Evolutionary conservation across 306 rosid species (phyloP).

Genomic region (Quercus gilva): DNA sequence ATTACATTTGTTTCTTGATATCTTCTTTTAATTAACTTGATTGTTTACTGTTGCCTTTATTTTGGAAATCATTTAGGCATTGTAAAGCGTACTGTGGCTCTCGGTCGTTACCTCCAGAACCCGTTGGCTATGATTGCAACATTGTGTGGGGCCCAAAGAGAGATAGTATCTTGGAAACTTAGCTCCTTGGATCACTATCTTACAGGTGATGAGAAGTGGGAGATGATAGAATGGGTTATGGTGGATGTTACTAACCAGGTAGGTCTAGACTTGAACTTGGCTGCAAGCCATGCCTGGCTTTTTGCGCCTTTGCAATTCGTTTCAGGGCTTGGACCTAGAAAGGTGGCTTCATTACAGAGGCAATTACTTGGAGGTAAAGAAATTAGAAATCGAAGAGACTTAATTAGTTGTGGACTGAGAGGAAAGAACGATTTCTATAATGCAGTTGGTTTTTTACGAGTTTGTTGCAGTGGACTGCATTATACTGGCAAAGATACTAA

Average conservation of each 20-base stretch:
- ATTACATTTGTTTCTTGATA: background rate
- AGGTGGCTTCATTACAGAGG: slow-evolving; percentile 32
- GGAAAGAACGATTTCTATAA: slow-evolving; percentile 40
- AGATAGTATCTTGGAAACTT: slow-evolving; percentile 42
- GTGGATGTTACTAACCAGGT: slow-evolving; percentile 46
- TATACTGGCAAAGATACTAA: slow-evolving; percentile 23
- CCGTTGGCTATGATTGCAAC: slow-evolving; percentile 57
- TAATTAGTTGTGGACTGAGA: slow-evolving; percentile 36
- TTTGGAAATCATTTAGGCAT: slow-evolving; percentile 33
- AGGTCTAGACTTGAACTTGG: slow-evolving; percentile 45
- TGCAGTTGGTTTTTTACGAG: slow-evolving; percentile 44
- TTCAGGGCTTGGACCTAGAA: slow-evolving; percentile 50
- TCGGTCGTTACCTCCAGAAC: slow-evolving; percentile 48
- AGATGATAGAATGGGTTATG: slow-evolving; percentile 51
- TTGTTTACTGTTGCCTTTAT: background rate
- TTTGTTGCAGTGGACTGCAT: slow-evolving; percentile 26
- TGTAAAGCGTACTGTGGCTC: slow-evolving; percentile 53
- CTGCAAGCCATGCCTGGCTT: slow-evolving; percentile 40
- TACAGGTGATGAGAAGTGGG: slow-evolving; percentile 40
- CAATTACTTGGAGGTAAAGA: slow-evolving; percentile 31
- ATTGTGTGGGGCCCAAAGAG: slow-evolving; percentile 40
- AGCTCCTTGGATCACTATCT: slow-evolving; percentile 32
- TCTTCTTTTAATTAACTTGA: background rate
- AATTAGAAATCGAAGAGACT: slow-evolving; percentile 34
- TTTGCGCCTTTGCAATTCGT: slow-evolving; percentile 45